Evolutionary conservation across 305 asterid genomes (phyloP).

Genomic region (Fraxinus greggii): DNA sequence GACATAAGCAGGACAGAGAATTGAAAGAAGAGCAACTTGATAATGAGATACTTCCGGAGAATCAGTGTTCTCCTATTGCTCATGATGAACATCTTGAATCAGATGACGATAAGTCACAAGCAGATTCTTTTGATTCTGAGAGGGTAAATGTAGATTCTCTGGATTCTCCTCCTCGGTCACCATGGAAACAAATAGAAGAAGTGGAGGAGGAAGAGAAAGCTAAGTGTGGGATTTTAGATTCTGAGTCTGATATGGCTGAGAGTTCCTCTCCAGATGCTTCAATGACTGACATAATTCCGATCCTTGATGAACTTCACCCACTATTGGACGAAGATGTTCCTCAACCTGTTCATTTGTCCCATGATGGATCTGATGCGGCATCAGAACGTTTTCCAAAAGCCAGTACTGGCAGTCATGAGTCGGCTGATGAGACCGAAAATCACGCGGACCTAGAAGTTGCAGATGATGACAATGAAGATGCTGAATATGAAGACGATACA

Average conservation of each 20-base stretch:
- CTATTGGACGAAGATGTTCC: constrained; percentile 70
- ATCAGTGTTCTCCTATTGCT: constrained; percentile 33
- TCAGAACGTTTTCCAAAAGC: constrained; percentile 48
- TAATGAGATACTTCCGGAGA: constrained; percentile 36
- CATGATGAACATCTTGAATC: constrained; percentile 45
- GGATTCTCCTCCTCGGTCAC: constrained; percentile 77
- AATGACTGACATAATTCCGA: constrained; percentile 87
- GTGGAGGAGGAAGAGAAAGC: constrained; percentile 42
- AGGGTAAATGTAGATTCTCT: constrained; percentile 67
- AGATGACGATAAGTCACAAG: constrained; percentile 60
- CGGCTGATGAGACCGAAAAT: constrained; percentile 52
- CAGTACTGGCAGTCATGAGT: constrained; percentile 40
- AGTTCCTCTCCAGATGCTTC: constrained; percentile 98
- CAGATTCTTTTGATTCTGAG: constrained; percentile 72
- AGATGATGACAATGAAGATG: constrained; percentile 27
- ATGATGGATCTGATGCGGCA: constrained; percentile 51
- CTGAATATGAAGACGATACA: constrained; percentile 5
- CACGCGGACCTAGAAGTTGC: constrained; percentile 18
- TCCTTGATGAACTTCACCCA: constrained; percentile 95
- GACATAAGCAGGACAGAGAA: constrained; percentile 29
- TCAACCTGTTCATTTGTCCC: constrained; percentile 41
- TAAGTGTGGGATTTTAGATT: constrained; percentile 36
- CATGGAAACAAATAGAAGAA: constrained; percentile 61
- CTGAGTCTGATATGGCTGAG: constrained; percentile 76
- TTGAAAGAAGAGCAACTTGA: constrained; percentile 39